Evolutionary conservation across 768 basidiomycete species (phyloP).

Genomic region (Daedalea quercina): DNA sequence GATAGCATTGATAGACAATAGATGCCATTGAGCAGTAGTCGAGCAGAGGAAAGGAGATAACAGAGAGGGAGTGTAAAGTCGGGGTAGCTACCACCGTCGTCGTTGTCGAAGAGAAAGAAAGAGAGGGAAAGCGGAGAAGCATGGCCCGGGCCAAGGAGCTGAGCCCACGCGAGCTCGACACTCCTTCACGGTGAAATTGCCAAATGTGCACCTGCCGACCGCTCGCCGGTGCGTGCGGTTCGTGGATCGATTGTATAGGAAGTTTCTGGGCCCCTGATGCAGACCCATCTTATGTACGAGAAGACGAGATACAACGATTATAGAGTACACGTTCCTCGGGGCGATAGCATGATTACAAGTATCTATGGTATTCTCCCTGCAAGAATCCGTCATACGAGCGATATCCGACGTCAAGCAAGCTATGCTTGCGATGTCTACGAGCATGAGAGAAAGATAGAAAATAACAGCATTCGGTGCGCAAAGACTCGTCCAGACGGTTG

Average conservation of each 20-base stretch:
- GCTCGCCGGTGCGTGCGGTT: slow-evolving; percentile 3
- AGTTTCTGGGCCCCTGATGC: background rate
- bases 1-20: background rate
- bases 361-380: background rate
- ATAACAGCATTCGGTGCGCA: background rate
- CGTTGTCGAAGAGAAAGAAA: background rate
- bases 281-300: background rate
- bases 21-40: background rate
- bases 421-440: background rate
- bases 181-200: slow-evolving; percentile 19
- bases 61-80: background rate
- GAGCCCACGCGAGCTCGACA: slow-evolving; percentile 19
- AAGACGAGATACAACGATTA: background rate
- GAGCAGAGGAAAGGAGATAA: background rate
- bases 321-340: background rate
- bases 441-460: background rate
- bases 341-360: background rate
- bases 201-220: slow-evolving; percentile 8
- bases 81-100: background rate
- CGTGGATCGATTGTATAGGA: background rate
- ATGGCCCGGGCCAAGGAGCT: slow-evolving; percentile 8
- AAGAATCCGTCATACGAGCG: background rate
- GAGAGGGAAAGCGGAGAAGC: slow-evolving; percentile 13
- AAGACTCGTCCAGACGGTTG: background rate
- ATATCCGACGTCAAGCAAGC: background rate